Conservation (phyloP, 75 land plant genomes). For the Picea glauca region DNA sequence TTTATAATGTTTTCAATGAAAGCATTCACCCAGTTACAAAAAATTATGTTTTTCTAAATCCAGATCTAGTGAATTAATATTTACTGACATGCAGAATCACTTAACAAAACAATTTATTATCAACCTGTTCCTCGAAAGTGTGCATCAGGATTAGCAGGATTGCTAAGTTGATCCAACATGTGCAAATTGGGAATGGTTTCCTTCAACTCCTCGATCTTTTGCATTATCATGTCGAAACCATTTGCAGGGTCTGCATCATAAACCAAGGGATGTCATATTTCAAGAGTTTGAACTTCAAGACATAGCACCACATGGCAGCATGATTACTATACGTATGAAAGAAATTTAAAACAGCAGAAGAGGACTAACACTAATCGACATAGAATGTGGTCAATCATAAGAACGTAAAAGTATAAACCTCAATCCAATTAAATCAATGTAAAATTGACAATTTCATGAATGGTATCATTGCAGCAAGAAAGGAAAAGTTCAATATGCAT, state of each 20-base stretch:
- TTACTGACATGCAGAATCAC: not conserved
- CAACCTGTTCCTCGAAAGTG: slow-evolving; percentile 32
- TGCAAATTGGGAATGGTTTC: slow-evolving; percentile 24
- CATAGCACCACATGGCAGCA: not conserved
- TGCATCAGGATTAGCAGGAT: slow-evolving; percentile 33
- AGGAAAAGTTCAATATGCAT: not conserved
- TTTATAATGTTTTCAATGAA: too few relatives aligned
- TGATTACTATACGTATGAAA: not conserved
- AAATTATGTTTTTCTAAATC: not conserved
- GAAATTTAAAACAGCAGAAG: not conserved
- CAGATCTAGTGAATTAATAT: not conserved
- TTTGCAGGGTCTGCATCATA: slow-evolving; percentile 16
- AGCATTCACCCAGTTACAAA: not conserved
- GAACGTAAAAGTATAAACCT: not conserved
- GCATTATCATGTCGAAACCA: not conserved
- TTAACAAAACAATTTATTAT: slow-evolving; percentile 6
- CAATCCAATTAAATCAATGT: not conserved
- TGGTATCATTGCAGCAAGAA: not conserved
- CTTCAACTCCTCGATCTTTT: slow-evolving; percentile 18
- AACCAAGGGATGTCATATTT: not conserved
- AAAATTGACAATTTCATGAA: not conserved
- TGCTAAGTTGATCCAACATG: slow-evolving; percentile 25
- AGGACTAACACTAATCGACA: not conserved
- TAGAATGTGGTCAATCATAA: not conserved
- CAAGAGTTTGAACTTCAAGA: not conserved